Conservation (phyloP, 148 eudicot genomes). For the Silene latifolia region DNA sequence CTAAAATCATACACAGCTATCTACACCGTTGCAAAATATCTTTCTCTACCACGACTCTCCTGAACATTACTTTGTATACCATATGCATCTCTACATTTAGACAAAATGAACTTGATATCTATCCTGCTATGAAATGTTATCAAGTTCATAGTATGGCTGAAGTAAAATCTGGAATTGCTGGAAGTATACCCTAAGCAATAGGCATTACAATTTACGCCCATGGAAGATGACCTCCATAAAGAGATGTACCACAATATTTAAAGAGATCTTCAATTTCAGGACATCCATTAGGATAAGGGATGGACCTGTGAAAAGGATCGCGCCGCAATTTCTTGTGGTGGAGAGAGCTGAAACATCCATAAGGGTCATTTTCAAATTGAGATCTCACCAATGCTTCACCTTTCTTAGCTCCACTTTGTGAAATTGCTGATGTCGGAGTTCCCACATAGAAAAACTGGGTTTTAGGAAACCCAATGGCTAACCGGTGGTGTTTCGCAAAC, state of each 20-base stretch:
- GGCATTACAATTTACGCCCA: slow-evolving; percentile 38
- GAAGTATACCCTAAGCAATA: neutral
- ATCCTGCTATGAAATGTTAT: neutral
- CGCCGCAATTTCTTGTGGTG: slow-evolving; percentile 70
- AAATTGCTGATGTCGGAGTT: slow-evolving; percentile 68
- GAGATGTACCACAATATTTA: slow-evolving; percentile 57
- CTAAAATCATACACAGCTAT: neutral
- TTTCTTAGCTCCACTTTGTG: slow-evolving; percentile 65
- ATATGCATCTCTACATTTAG: neutral
- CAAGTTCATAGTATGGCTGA: neutral
- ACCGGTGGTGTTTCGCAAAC: slow-evolving; percentile 68
- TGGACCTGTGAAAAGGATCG: slow-evolving; percentile 83
- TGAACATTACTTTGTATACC: neutral
- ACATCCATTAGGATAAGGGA: slow-evolving; percentile 92
- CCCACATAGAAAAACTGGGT: slow-evolving; percentile 65
- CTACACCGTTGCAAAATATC: neutral
- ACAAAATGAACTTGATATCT: neutral
- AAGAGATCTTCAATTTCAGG: slow-evolving; percentile 86
- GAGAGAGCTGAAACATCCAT: slow-evolving; percentile 76
- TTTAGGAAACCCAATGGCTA: slow-evolving; percentile 74
- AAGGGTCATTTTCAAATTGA: slow-evolving; percentile 83
- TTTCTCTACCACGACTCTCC: neutral
- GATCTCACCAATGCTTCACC: slow-evolving; percentile 84
- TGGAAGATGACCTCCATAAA: slow-evolving; percentile 69
- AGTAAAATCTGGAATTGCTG: neutral